Conservation (phyloP, 108 stramenopile species). For the Asterionellopsis glacialis region DNA sequence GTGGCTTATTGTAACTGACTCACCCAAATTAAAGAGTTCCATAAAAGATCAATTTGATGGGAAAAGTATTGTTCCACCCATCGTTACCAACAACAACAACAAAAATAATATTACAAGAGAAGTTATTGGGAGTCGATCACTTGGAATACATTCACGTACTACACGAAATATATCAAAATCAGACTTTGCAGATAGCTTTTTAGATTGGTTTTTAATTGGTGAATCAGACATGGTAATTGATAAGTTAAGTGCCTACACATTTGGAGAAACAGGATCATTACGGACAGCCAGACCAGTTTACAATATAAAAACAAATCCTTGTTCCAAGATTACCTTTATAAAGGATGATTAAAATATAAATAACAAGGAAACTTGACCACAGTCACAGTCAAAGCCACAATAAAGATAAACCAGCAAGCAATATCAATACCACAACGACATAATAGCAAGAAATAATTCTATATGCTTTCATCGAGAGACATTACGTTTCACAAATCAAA, state of each 20-base stretch:
- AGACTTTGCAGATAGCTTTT: conserved; percentile 18
- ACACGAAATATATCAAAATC: conserved; percentile 1
- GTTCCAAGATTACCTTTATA: no score
- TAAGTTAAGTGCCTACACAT: background rate
- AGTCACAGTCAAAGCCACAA: no score
- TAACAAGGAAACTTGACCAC: no score
- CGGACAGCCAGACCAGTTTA: conserved; percentile 2
- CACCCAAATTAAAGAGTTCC: background rate
- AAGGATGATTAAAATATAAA: no score
- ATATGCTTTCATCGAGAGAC: no score
- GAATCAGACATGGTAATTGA: conserved; percentile 16
- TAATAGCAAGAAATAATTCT: no score
- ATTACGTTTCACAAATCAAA: no score
- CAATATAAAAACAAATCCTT: background rate
- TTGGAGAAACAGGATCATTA: background rate
- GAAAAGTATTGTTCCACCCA: background rate
- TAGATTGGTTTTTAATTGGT: conserved; percentile 25
- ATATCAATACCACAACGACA: no score
- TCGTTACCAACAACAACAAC: no score
- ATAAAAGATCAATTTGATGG: background rate
- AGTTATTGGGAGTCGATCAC: conserved; percentile 6
- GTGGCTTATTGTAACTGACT: conserved; percentile 6
- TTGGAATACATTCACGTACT: conserved; percentile 15
- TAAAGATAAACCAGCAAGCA: no score
- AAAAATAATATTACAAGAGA: background rate